Evolutionary conservation across 2,329 filamentous ascomycete genomes (phyloP).

Genomic region (Pezicula rhizophila): DNA sequence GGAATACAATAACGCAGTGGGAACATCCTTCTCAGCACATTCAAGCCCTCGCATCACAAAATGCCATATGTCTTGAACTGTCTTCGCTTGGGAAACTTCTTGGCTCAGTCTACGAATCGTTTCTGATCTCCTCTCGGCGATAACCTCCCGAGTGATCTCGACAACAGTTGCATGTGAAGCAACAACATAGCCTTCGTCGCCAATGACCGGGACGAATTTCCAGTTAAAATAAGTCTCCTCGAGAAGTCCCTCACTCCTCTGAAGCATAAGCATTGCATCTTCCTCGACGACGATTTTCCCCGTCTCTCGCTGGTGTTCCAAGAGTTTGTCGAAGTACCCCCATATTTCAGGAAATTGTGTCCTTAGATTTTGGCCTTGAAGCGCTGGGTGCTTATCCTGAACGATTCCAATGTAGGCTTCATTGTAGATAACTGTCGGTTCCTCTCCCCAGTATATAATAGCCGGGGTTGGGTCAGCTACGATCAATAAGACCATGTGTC

Average conservation of each 20-base stretch:
- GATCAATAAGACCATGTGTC: slow-evolving; percentile 30
- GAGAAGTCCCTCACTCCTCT: slow-evolving; percentile 23
- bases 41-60: slow-evolving; percentile 18
- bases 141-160: slow-evolving; percentile 32
- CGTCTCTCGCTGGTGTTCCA: slow-evolving; percentile 21
- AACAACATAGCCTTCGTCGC: slow-evolving; percentile 25
- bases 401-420: slow-evolving; percentile 27
- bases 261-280: slow-evolving; percentile 24
- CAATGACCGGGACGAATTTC: slow-evolving; percentile 35
- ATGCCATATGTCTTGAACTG: slow-evolving; percentile 28
- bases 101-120: slow-evolving; percentile 31
- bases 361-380: slow-evolving; percentile 30
- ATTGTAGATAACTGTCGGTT: slow-evolving; percentile 30
- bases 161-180: slow-evolving; percentile 13
- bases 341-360: slow-evolving; percentile 33
- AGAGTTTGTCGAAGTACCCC: slow-evolving; percentile 24
- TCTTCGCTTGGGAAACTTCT: slow-evolving; percentile 19
- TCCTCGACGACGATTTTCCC: slow-evolving; percentile 17
- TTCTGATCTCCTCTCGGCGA: slow-evolving; percentile 28
- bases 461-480: slow-evolving; percentile 29
- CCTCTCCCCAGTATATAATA: slow-evolving; percentile 30
- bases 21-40: slow-evolving; percentile 23
- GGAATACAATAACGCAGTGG: slow-evolving; percentile 27
- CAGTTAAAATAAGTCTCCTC: slow-evolving; percentile 32
- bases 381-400: slow-evolving; percentile 26